Evolutionary conservation across 2,329 filamentous ascomycete genomes (phyloP), one percentile per base, ranked within the genome.

Genomic region (Sporothrix pseudoabietina): DNA sequence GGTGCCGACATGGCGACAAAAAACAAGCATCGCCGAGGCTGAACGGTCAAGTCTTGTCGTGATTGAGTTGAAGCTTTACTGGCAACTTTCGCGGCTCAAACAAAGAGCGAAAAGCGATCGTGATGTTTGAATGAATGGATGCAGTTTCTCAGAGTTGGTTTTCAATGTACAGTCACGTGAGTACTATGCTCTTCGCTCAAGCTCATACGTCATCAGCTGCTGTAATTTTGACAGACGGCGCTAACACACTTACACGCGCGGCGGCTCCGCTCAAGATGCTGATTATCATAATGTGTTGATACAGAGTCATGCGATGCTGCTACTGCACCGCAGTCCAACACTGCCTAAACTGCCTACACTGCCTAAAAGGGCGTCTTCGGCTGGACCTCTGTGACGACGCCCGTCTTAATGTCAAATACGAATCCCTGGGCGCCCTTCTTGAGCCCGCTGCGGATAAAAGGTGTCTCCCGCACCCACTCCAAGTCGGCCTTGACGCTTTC

Each of bases 351-450:
- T 35, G 35, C 35, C 35, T 35, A 35, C 4, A 1, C 55, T 12
- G 3, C 19, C 26, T 52, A 68, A 1, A 52, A 30, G n/a, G 63
- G 26, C 41, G 44, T 69, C 26, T 35, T 49, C 14, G 65, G 65
- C 44, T 69, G 26, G 44, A 69, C 66, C 66, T 69, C 39, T 30
- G 66, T 55, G 19, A 69, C 49, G 35, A n/a, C 5, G 30, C 66
- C 66, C 30, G 66, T 69, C 66, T 41, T 57, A 5, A 69, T 69
- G 66, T 69, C 66, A 57, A 69, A 69, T 9, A 69, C 32, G 14
- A 52, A 69, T 5, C 66, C 66, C 47, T 55, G 47, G 9, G 66
- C 22, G 19, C 49, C 30, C 66, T 55, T 69, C 26, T 69, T 69
- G 49, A 69, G 66, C 6, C 0, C 49, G 9, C 55, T 52, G 32